These are phyloP conservation scores for Mortierella antarctica DNA, from an alignment of 192 early-diverging fungal genomes.

Conservation along the genomic window DNA sequence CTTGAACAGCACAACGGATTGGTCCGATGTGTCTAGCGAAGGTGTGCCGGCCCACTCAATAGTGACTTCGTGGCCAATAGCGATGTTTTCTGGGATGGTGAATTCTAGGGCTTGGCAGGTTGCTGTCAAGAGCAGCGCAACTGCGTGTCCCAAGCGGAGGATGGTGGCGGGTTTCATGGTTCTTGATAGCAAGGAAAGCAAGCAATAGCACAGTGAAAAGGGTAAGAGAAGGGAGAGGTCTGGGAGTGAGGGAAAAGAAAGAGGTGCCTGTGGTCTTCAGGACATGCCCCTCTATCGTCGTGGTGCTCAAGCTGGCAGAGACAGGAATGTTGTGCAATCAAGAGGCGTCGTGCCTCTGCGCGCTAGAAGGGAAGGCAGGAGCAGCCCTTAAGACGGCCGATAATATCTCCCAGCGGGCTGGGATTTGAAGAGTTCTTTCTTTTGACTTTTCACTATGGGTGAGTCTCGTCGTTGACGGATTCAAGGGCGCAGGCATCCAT, in stretches of 20 bases:
- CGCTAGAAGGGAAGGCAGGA: no score
- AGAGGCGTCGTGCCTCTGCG: no score
- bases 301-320: no score
- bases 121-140: not conserved
- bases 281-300: no score
- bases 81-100: conserved; percentile 1
- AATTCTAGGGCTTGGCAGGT: not conserved
- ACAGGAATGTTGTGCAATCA: no score
- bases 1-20: conserved; percentile 30
- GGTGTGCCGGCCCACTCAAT: conserved; percentile 33
- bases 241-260: not conserved
- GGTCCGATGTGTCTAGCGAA: conserved; percentile 17
- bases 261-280: not conserved
- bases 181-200: not conserved
- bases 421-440: conserved; percentile 19
- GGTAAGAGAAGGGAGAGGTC: not conserved
- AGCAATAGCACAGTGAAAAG: not conserved
- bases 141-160: not conserved
- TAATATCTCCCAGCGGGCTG: not conserved
- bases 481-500: not conserved
- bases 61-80: conserved; percentile 13
- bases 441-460: conserved; percentile 37
- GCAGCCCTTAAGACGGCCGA: no score
- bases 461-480: conserved; percentile 4
- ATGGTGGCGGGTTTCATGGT: not conserved